Base-by-base conservation (phyloP, 169 alveolate species). In the Sarcocystis neurona region DNA sequence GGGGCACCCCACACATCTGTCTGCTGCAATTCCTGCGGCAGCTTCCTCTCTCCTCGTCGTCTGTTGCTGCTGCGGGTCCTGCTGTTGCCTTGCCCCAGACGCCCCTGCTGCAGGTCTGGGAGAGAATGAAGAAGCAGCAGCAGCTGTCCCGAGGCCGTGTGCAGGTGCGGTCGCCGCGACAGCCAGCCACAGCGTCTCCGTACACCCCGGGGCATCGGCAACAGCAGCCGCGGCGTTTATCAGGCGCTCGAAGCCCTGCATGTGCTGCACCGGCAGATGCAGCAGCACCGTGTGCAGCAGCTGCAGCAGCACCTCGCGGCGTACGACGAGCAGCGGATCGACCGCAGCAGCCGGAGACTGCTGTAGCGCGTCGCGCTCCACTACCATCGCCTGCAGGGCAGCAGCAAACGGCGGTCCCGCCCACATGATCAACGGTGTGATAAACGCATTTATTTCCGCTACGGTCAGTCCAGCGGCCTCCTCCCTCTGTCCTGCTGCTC, bases 221-320 rank as follows among this genome's bases (percentile, higher is more conserved):
- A 72, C 58, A 32, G 56, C 82, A 18, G 58, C 6, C 43, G 41
- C 32, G 2, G 82, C 47, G 41, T 72, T 48, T 2, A 72, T 32
- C 39, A 72, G 53, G 37, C 43, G 90, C 79, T 86, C 90, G 48
- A 41, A 82, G 79, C 90, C 84, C 79, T 86, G 90, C 44, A 86
- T 53, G 15, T 74, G 85, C 27, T 86, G 79, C 39, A 86, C 70
- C 32, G 90, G 86, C 30, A 74, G 79, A 43, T 37, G 66, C 10
- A 74, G 63, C 32, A 86, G 86, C 47, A 63, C 41, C 27, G 50
- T 79, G 44, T 86, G 86, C 39, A 74, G 79, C 32, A 86, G 84
- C 85, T 72, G 85, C 66, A 86, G 90, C 79, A 86, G 79, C 74
- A 72, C 58, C 20, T 80, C 82, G 47, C 86, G 58, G 47, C 43